phyloP scores from a whole-genome alignment of 139 green algal species.

The Chlorella sp. region DNA sequence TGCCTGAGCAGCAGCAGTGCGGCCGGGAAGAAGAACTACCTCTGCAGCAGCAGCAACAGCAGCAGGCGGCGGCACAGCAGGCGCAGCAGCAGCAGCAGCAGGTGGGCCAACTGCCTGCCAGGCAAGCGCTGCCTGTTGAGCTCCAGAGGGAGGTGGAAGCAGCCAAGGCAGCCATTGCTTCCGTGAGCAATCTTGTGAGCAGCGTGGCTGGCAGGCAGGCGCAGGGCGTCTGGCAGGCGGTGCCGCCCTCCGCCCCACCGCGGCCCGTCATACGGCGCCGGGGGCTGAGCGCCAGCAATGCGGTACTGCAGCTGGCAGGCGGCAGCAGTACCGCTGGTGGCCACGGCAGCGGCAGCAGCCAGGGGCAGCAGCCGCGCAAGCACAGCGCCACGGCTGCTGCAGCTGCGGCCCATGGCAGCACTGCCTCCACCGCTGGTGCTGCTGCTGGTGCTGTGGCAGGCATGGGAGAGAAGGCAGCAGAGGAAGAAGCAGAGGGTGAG shows the following conservation, averaged over 20 bases:
- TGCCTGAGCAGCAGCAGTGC: neutral
- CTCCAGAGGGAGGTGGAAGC: neutral
- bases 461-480: neutral
- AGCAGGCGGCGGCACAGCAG: neutral
- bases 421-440: neutral
- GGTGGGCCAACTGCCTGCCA: neutral
- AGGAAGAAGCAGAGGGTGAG: neutral
- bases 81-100: neutral
- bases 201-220: neutral
- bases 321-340: neutral
- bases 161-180: neutral
- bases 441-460: neutral
- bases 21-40: neutral
- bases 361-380: neutral
- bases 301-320: neutral
- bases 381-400: neutral
- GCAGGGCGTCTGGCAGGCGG: neutral
- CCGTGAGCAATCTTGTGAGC: neutral
- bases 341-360: neutral
- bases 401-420: no score
- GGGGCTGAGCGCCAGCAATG: neutral
- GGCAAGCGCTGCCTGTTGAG: neutral
- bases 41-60: neutral
- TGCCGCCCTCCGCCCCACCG: neutral
- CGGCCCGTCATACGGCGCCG: constrained; percentile 14